Conservation (phyloP, 1,284 basidiomycete species). For the Anthracocystis setariae region DNA sequence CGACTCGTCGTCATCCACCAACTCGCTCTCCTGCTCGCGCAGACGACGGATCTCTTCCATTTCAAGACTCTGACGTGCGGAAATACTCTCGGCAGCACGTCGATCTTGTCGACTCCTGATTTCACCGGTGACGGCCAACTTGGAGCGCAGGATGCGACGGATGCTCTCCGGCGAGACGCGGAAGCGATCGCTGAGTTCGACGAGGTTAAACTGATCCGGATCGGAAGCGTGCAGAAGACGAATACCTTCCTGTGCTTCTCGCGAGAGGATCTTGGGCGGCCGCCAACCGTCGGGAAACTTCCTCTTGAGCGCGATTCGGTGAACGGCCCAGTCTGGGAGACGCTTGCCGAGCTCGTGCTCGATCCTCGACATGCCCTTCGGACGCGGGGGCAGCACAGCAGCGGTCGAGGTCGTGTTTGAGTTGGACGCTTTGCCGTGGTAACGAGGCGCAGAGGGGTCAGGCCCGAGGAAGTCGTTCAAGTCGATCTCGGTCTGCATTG, state of each 20-base stretch:
- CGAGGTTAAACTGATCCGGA: conserved; percentile 55
- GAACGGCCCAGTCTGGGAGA: conserved; percentile 56
- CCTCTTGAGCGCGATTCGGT: conserved; percentile 53
- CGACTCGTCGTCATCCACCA: conserved; percentile 36
- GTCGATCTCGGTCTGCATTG: conserved; percentile 23
- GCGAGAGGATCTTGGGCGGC: conserved; percentile 61
- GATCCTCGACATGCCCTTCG: conserved; percentile 58
- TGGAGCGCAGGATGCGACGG: conserved; percentile 57
- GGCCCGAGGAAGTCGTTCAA: conserved; percentile 59
- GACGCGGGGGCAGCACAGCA: conserved; percentile 25
- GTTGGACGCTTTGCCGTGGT: conserved; percentile 4
- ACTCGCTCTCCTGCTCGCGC: conserved; percentile 32
- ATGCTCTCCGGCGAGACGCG: conserved; percentile 59
- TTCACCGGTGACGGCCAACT: conserved; percentile 37
- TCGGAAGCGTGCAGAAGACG: conserved; percentile 57
- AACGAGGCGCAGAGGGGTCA: conserved; percentile 28
- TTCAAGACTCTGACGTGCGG: conserved; percentile 34
- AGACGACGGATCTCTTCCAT: conserved; percentile 31
- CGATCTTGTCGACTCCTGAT: conserved; percentile 38
- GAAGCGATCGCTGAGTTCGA: conserved; percentile 54
- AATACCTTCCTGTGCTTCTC: conserved; percentile 64
- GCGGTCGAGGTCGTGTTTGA: conserved; percentile 5
- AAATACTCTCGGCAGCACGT: conserved; percentile 30
- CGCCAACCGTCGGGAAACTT: conserved; percentile 64
- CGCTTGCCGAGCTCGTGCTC: conserved; percentile 55